Conservation (phyloP, 306 rosid genomes). For the Dalbergia cochinchinensis region DNA sequence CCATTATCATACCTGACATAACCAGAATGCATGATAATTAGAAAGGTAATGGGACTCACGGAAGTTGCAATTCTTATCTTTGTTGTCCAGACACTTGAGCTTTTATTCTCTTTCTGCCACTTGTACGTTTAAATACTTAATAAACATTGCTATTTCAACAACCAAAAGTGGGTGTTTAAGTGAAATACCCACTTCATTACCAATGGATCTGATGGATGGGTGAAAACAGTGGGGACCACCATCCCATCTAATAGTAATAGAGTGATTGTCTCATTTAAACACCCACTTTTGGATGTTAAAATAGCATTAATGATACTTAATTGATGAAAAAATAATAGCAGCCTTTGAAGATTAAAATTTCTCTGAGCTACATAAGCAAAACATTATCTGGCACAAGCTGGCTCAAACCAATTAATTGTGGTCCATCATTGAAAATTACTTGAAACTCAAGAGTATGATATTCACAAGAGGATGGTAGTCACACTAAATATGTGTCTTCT, state of each 20-base stretch:
- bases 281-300: too few species aligned
- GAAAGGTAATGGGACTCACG: not conserved
- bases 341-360: not conserved
- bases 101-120: not conserved
- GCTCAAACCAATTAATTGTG: not conserved
- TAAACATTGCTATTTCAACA: too few species aligned
- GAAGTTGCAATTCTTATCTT: not conserved
- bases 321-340: not conserved
- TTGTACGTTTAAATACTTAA: not conserved
- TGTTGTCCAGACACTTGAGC: not conserved
- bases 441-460: not conserved
- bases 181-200: too few species aligned
- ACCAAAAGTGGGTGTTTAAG: too few species aligned
- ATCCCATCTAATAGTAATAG: too few species aligned
- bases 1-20: constrained; percentile 91
- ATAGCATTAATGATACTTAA: too few species aligned
- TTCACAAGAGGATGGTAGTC: not conserved
- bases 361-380: constrained; percentile 16
- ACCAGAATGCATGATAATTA: constrained; percentile 21
- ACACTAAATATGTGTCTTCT: not conserved
- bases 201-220: too few species aligned
- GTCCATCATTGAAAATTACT: constrained; percentile 15
- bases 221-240: too few species aligned
- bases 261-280: too few species aligned
- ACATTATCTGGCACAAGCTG: not conserved